These are phyloP conservation scores for Aspergillus carbonarius DNA, from an alignment of 2,329 filamentous ascomycete genomes.

Conservation along the genomic window DNA sequence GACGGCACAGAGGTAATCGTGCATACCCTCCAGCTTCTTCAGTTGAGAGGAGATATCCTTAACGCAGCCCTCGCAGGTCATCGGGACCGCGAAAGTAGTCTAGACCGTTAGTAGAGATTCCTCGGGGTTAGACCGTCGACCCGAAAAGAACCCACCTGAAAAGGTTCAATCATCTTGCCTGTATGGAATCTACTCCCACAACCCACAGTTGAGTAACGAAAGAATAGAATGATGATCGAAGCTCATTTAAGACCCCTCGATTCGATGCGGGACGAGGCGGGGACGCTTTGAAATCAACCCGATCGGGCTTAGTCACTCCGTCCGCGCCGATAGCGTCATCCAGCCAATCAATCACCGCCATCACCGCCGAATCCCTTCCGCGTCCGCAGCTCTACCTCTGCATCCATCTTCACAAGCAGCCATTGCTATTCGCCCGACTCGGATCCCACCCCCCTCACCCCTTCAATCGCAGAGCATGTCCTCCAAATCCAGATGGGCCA, in stretches of 20 bases:
- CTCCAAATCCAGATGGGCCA: conserved; percentile 77
- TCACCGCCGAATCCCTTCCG: neutral
- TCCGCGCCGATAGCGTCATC: conserved; percentile 27
- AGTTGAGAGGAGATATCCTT: conserved; percentile 80
- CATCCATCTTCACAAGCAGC: conserved; percentile 18
- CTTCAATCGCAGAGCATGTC: conserved; percentile 51
- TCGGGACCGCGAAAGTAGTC: conserved; percentile 92
- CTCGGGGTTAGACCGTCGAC: neutral
- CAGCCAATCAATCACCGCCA: conserved; percentile 10
- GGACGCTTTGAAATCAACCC: conserved; percentile 29
- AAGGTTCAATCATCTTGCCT: conserved; percentile 45
- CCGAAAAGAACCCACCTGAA: conserved; percentile 39
- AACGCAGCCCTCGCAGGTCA: conserved; percentile 87
- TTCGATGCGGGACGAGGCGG: conserved; percentile 18
- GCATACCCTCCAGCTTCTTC: conserved; percentile 65
- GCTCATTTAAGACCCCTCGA: neutral
- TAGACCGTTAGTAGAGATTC: conserved; percentile 41
- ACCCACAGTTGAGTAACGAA: conserved; percentile 2
- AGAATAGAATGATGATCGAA: neutral
- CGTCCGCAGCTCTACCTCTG: neutral
- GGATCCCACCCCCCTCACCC: neutral
- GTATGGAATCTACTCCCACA: neutral
- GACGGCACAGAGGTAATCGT: neutral
- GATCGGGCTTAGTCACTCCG: conserved; percentile 1
- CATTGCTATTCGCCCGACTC: conserved; percentile 3